phyloP scores from a whole-genome alignment of 176 grass and related monocot species.

The Cocos nucifera region DNA sequence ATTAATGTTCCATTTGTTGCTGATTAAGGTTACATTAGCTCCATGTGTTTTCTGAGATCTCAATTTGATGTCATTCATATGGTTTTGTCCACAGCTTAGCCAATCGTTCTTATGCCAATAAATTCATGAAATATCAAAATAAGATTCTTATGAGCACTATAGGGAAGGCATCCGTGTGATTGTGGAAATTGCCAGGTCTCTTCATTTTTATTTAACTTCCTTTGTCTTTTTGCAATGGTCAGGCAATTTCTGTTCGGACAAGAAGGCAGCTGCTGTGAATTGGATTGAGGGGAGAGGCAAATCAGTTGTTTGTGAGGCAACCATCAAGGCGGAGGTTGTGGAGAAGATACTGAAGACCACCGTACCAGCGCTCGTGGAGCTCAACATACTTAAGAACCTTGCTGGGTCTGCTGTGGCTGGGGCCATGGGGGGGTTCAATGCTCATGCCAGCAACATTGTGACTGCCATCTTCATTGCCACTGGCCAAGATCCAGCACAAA shows the following conservation, averaged over 20 bases:
- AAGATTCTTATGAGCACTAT: no score
- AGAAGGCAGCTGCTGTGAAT: conserved; percentile 69
- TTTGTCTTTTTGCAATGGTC: background rate
- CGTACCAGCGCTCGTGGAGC: conserved; percentile 55
- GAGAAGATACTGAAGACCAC: conserved; percentile 50
- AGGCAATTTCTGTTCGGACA: conserved; percentile 83
- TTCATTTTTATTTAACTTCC: no score
- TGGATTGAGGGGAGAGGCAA: conserved; percentile 80
- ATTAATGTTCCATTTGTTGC: no score
- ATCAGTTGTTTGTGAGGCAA: conserved; percentile 77
- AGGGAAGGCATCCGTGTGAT: no score
- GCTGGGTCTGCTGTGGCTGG: conserved; percentile 71
- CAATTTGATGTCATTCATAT: no score
- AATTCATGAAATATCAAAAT: no score
- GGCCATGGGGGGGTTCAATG: conserved; percentile 66
- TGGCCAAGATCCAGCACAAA: conserved; percentile 79
- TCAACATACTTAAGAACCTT: conserved; percentile 69
- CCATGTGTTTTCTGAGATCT: no score
- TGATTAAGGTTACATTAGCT: no score
- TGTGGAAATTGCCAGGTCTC: no score
- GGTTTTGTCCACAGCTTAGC: no score
- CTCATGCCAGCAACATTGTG: conserved; percentile 79
- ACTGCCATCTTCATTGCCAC: conserved; percentile 70
- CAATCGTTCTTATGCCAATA: no score
- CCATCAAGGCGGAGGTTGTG: conserved; percentile 44